Evolutionary conservation across 2,329 filamentous ascomycete genomes (phyloP).

Genomic region (Colletotrichum tropicicola): DNA sequence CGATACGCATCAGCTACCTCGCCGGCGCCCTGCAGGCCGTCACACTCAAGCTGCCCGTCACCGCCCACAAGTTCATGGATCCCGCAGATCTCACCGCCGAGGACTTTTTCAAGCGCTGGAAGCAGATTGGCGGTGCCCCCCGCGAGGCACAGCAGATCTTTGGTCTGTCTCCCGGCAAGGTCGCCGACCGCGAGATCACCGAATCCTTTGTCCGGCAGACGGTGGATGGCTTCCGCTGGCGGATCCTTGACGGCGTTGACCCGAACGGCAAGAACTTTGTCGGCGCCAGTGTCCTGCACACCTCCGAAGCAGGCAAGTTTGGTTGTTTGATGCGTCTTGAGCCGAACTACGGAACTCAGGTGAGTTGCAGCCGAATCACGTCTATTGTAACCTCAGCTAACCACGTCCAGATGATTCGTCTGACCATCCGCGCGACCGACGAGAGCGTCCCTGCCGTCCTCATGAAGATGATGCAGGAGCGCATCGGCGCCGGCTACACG

Average conservation of each 20-base stretch:
- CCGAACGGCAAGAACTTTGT: slow-evolving; percentile 95
- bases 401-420: slow-evolving; percentile 83
- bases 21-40: slow-evolving; percentile 92
- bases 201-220: slow-evolving; percentile 76
- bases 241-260: slow-evolving; percentile 84
- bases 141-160: slow-evolving; percentile 92
- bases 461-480: slow-evolving; percentile 87
- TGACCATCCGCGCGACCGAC: slow-evolving; percentile 94
- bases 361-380: slow-evolving; percentile 47
- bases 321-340: slow-evolving; percentile 93
- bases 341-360: slow-evolving; percentile 91
- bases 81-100: slow-evolving; percentile 85
- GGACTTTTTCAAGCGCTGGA: slow-evolving; percentile 99
- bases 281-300: slow-evolving; percentile 87
- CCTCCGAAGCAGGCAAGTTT: slow-evolving; percentile 85
- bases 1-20: slow-evolving; percentile 92
- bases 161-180: slow-evolving; percentile 64
- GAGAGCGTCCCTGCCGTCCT: slow-evolving; percentile 84
- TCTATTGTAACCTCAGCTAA: slow-evolving; percentile 32
- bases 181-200: slow-evolving; percentile 70
- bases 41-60: slow-evolving; percentile 88
- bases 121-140: slow-evolving; percentile 91
- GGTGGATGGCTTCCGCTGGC: slow-evolving; percentile 90
- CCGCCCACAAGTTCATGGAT: slow-evolving; percentile 97
- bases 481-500: slow-evolving; percentile 68